Evolutionary conservation across 176 grass and related monocot species (phyloP).

Genomic region (Echinochloa phyllopogon): DNA sequence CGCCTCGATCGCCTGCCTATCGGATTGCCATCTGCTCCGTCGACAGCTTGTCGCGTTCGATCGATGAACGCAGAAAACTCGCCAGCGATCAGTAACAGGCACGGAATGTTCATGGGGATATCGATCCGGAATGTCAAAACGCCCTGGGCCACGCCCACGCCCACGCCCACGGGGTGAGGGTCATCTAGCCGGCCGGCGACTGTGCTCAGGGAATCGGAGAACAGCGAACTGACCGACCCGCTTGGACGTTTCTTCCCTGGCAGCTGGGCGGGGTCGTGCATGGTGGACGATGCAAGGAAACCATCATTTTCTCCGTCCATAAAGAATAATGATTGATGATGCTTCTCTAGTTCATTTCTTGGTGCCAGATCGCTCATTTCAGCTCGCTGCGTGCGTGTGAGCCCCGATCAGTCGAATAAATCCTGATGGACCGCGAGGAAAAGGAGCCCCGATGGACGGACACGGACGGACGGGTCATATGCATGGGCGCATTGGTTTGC

Average conservation of each 20-base stretch:
- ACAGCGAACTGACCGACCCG: conserved; percentile 1
- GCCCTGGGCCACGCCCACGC: not conserved
- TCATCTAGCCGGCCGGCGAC: not conserved
- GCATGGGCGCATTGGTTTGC: conserved; percentile 26
- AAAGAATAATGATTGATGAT: not conserved
- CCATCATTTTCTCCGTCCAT: not conserved
- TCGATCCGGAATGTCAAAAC: not conserved
- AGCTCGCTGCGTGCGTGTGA: not conserved
- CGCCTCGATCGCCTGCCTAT: not conserved
- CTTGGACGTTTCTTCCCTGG: conserved; percentile 3
- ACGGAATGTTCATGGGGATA: not conserved
- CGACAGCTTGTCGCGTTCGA: conserved; percentile 17
- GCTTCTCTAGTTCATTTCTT: not conserved
- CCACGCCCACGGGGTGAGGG: not conserved
- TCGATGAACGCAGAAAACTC: not conserved
- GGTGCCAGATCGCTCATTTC: not conserved
- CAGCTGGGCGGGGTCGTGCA: not conserved
- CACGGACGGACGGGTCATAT: not conserved
- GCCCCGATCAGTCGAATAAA: conserved; percentile 19
- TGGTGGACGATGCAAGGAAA: not conserved
- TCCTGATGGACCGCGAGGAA: not conserved
- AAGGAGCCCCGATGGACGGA: not conserved
- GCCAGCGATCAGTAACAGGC: not conserved
- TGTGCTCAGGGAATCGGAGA: conserved; percentile 1
- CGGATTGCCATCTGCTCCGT: not conserved